A percentile compares a stretch with the other conserved stretches of the same genome.
These are phyloP conservation scores for Penicillium sp. DNA, from an alignment of 2,329 filamentous ascomycete genomes.

Conservation along the genomic window DNA sequence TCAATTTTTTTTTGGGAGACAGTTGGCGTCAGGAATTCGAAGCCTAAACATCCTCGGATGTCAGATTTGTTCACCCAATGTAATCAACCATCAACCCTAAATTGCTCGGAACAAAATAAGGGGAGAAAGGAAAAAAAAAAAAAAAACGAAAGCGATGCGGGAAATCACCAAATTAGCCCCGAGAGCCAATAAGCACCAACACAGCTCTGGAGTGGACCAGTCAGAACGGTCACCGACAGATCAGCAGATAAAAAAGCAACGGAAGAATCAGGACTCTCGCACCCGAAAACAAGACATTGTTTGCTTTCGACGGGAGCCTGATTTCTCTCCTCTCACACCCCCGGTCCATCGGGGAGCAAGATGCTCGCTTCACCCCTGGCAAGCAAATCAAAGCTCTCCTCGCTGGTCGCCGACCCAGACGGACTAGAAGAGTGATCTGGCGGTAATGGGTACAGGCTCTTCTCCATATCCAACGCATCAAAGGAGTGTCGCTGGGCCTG, in stretches of 20 bases:
- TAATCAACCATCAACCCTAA: not conserved
- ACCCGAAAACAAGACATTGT: slow-evolving; percentile 8
- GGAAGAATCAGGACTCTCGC: slow-evolving; percentile 6
- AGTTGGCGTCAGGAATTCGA: not conserved
- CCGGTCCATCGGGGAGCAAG: slow-evolving; percentile 28
- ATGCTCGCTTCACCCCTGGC: slow-evolving; percentile 47
- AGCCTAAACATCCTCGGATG: not conserved
- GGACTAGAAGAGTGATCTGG: slow-evolving; percentile 33
- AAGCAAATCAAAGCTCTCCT: slow-evolving; percentile 51
- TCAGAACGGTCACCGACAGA: not conserved
- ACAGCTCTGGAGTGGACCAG: not conserved
- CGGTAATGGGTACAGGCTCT: slow-evolving; percentile 11
- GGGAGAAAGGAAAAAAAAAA: not conserved
- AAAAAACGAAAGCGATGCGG: not conserved
- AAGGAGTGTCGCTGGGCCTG: not conserved
- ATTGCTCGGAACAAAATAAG: not conserved
- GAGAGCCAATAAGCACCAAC: slow-evolving; percentile 1
- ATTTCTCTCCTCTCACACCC: slow-evolving; percentile 8
- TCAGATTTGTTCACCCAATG: not conserved
- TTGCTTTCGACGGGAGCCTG: slow-evolving; percentile 10
- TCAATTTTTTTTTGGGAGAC: not conserved
- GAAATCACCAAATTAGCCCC: not conserved
- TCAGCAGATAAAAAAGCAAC: slow-evolving; percentile 5
- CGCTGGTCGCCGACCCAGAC: slow-evolving; percentile 44
- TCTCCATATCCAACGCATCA: slow-evolving; percentile 1